These are phyloP conservation scores for Psophocarpus tetragonolobus DNA, from an alignment of 306 rosid species.

Conservation along the genomic window DNA sequence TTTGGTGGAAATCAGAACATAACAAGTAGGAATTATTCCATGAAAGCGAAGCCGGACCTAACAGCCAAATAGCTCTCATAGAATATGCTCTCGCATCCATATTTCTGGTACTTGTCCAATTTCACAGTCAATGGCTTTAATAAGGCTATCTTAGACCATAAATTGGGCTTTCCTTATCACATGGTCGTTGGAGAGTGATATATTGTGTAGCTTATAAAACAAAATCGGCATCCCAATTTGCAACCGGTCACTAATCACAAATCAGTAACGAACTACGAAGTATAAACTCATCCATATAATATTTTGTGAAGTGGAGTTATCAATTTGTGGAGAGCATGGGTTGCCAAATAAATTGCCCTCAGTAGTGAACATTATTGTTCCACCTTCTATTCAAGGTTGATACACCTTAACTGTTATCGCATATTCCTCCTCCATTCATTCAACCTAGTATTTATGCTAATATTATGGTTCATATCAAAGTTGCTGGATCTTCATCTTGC, in stretches of 20 bases:
- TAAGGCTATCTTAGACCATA: conserved; percentile 11
- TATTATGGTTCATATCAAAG: conserved; percentile 10
- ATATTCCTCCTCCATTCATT: conserved; percentile 23
- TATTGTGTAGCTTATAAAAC: background rate
- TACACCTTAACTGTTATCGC: background rate
- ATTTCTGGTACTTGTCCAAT: conserved; percentile 27
- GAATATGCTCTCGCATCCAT: conserved; percentile 16
- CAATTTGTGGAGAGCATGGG: background rate
- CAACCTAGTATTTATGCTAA: background rate
- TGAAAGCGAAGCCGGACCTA: conserved; percentile 34
- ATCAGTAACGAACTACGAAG: background rate
- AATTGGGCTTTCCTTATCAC: conserved; percentile 24
- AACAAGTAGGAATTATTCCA: conserved; percentile 24
- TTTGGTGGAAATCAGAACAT: background rate
- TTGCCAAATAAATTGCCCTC: conserved; percentile 1
- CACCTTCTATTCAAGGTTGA: conserved; percentile 1
- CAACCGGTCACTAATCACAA: background rate
- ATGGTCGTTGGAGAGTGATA: background rate
- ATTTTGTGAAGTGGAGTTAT: background rate
- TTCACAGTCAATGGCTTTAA: conserved; percentile 34
- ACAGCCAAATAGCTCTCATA: conserved; percentile 19
- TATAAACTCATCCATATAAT: background rate
- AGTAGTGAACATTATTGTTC: background rate
- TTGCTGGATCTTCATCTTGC: conserved; percentile 22
- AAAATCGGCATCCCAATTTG: background rate